phyloP scores from a whole-genome alignment of 1,139 yeast genomes.

The Sugiyamaella novakii region DNA sequence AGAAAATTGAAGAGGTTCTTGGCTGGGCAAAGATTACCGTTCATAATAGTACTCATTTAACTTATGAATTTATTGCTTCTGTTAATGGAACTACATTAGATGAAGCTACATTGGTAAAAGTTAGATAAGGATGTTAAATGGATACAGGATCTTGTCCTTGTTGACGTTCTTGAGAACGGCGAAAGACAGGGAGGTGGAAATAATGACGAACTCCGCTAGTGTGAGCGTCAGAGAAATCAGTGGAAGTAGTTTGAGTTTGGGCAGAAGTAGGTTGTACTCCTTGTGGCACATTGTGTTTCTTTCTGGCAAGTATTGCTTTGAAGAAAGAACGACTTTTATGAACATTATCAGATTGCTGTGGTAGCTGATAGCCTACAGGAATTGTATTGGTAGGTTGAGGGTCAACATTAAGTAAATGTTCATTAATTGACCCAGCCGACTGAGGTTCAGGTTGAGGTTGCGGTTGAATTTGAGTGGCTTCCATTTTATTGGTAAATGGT shows the following conservation, averaged over 20 bases:
- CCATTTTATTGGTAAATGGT: not conserved
- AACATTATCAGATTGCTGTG: not conserved
- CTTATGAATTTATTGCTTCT: slow-evolving; percentile 42
- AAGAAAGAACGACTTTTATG: slow-evolving; percentile 1
- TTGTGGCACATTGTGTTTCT: not conserved
- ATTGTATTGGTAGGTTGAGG: too few species aligned
- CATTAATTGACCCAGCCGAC: too few species aligned
- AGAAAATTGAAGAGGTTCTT: slow-evolving; percentile 29
- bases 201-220: not conserved
- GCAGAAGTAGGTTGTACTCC: not conserved
- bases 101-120: slow-evolving; percentile 34
- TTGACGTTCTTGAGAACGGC: not conserved
- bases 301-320: not conserved
- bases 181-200: not conserved
- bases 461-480: not conserved
- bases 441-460: not conserved
- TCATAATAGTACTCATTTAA: slow-evolving; percentile 54
- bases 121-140: slow-evolving; percentile 13
- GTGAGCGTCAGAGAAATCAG: too few species aligned
- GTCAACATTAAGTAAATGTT: too few species aligned
- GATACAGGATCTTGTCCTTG: not conserved
- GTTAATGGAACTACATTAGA: slow-evolving; percentile 48
- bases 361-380: not conserved
- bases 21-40: slow-evolving; percentile 48
- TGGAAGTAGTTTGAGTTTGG: too few species aligned